Base-by-base conservation (phyloP, 495 filamentous ascomycete species). In the Aspergillus homomorphus region DNA sequence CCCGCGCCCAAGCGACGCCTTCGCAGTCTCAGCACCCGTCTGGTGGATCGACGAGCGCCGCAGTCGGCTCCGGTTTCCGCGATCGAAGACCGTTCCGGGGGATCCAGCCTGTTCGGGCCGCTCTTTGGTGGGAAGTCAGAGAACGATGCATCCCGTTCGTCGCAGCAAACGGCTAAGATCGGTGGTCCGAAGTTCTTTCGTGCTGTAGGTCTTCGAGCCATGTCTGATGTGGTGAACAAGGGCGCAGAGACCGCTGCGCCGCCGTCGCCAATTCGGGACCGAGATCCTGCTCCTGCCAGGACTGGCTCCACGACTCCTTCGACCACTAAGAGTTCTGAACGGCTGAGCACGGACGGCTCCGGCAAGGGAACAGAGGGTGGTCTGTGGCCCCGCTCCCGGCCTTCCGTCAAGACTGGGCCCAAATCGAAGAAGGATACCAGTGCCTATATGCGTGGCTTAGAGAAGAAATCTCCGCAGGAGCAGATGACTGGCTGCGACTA, bases 341-440 rank as follows among this genome's bases (percentile, higher is more conserved):
- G 89, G 3, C 89, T 92, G 57, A 82, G 79, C 56, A 81, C 78
- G 8, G 80, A 84, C 67, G 73, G 73, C 18, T 88, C 85, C 14
- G 82, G 84, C 14, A 89, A 90, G 58, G 74, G 80, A 10, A 74
- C 77, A 20, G 90, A 87, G 58, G 80, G 77, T 64, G 81, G 52
- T 68, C 74, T 67, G 64, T 71, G 62, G 64, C 75, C 49, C 70
- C 84, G 58, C 67, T 77, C 65, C 62, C 67, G 75, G 42, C 68
- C 72, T 3, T 61, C 73, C 51, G 16, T 69, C 59, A 65, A 70
- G 61, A 60, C 65, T 45, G 65, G 65, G 30, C 58, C 72, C 67
- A 94, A 93, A 73, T 84, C 88, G 23, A 98, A 98, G 76, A 93
- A 98, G 66, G 86, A 91, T 56, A 98, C 94, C 2, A 96, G 91